Evolutionary conservation across 352 stramenopile genomes (phyloP), one percentile per base, ranked within the genome.

Genomic region (Globisporangium rhizosaccharum): DNA sequence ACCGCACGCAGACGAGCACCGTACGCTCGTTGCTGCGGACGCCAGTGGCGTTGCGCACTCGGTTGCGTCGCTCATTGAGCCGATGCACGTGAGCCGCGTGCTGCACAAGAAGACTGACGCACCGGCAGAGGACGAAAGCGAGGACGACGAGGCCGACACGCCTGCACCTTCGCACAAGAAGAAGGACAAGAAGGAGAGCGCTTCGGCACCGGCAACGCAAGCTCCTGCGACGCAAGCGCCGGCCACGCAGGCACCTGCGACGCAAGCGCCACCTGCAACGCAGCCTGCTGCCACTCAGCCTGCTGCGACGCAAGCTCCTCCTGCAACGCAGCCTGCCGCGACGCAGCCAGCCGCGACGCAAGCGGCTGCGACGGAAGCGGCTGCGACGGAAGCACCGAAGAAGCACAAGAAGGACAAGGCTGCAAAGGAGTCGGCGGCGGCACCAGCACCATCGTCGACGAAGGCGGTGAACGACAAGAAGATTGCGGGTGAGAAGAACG

Each of bases 401-500:
- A 64, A 58, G 42, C 69, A 73, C 30, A 78, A 72, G 39, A 69
- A 81, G 54, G 75, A 83, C 57, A 68, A 71, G 28, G 54, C 49
- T 20, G 50, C 45, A 6, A 33, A 33, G 28, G 28, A 33, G 28
- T 33, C 28, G 33, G 44, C 52, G 2, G 25, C 39, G 4, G 45
- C 47, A 2, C 14, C 51, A 17, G 17, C 46, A 15, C 49, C 20
- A 9, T 36, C 2, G 12, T 33, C 66, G 4, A 61, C 51, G 2
- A 67, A 67, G 57, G 46, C 54, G 1, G 65, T 72, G 23, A 68
- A 76, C 56, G 82, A 92, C 58, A 87, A 86, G 67, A 87, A 85
- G 69, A 87, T 85, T 53, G 77, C 78, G 61, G 82, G 82, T 41
- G 67, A 82, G 52, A 83, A 81, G 69, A 86, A 87, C 63, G 79